A percentile compares a stretch with the other conserved stretches of the same genome.
Evolutionary conservation across 345 rosid species (phyloP).

Genomic region (Mangifera indica): DNA sequence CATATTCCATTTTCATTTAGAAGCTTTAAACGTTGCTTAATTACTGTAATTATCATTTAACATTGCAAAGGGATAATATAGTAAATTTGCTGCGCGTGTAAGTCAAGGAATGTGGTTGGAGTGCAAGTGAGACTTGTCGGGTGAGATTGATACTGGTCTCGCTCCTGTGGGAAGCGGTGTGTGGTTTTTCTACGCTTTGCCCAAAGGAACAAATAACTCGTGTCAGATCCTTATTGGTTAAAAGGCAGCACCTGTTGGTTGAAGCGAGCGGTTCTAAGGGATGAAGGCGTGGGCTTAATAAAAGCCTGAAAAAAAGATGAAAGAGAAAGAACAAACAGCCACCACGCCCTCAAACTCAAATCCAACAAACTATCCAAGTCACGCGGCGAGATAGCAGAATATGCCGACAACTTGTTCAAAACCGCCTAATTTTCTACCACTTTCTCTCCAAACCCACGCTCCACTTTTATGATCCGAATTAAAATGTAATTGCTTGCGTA

Average conservation of each 20-base stretch:
- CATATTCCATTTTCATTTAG: no score
- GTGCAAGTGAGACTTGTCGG: constrained; percentile 25
- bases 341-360: not conserved
- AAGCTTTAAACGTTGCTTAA: no score
- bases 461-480: not conserved
- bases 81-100: constrained; percentile 12
- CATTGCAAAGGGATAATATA: no score
- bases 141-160: constrained; percentile 26
- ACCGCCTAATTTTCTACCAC: not conserved
- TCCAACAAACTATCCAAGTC: constrained; percentile 28
- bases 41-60: no score
- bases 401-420: constrained; percentile 38
- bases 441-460: constrained; percentile 2
- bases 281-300: constrained; percentile 13
- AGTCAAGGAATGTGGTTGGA: not conserved
- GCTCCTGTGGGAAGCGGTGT: constrained; percentile 8
- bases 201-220: constrained; percentile 11
- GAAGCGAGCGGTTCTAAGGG: constrained; percentile 39
- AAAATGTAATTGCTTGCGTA: not conserved
- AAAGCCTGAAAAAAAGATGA: not conserved
- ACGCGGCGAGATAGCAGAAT: constrained; percentile 41
- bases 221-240: constrained; percentile 4
- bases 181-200: constrained; percentile 3
- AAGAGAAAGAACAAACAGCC: not conserved
- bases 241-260: constrained; percentile 9